Base-by-base conservation (phyloP, 768 basidiomycete species). In the Tremella fuciformis region DNA sequence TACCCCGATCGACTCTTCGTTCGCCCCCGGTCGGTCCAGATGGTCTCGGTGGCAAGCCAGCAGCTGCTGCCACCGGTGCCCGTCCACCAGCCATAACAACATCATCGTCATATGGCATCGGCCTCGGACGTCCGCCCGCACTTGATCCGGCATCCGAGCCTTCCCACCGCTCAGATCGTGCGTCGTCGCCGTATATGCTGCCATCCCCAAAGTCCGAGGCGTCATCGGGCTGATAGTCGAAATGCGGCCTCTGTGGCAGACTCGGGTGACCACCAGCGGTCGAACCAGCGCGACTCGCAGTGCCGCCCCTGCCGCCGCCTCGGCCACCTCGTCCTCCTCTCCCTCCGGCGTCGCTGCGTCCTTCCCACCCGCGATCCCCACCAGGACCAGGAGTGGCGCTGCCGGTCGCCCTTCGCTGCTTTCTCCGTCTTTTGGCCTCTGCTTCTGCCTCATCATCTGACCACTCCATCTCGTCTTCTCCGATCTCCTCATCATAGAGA, bases 401-500 rank as follows among this genome's bases (percentile, higher is more conserved):
- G 24, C 25, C 34, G 11, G 29, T 34, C 9, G 22, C 53, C 1
- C 42, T 24, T 34, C 38, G 44, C 24, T 49, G 51, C 42, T 65
- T 60, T 47, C 82, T 68, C 50, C 79, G 79, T 52, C 83, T 80
- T 78, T 83, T 88, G 71, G 86, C 82, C 25, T 84, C 85, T 16
- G 84, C 84, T 75, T 98, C 94, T 55, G 86, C 82, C 74, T 98
- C 94, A 65, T 98, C 94, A 64, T 98, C 94, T 2, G 89, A 91
- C 77, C 93, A 98, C 73, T 98, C 94, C 26, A 89, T 70, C 71
- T 97, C 94, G 55, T 90, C 84, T 18, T 89, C 91, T 1, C 81
- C 88, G 1, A 89, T 86, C 74, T 98, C 94, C 77, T 98, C 94
- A 71, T 98, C 94, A 65, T 91, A 85, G 9, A 91, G 81, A 71